Percentiles rank a stretch among this genome's conserved stretches.
Evolutionary conservation across 1,139 yeast species (phyloP).

Genomic region (Sugiyamaella castrensis): DNA sequence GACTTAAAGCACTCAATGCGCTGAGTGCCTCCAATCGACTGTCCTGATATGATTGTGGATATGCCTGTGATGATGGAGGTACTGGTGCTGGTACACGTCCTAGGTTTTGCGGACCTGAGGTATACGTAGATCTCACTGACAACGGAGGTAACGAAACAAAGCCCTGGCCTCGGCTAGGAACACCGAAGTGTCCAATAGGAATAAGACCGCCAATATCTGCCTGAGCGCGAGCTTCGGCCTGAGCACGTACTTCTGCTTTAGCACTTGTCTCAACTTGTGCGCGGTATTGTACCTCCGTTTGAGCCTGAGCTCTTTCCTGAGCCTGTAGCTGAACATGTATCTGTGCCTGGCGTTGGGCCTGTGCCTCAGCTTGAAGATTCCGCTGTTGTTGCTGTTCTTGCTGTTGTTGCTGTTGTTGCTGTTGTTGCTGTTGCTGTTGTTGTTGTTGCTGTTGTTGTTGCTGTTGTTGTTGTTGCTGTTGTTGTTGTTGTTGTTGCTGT

Average conservation of each 20-base stretch:
- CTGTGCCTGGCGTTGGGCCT: background rate
- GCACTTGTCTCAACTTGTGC: background rate
- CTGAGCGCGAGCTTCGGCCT: too few relatives aligned
- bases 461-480: background rate
- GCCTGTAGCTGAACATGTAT: background rate
- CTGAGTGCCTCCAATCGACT: too few relatives aligned
- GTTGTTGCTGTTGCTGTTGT: background rate
- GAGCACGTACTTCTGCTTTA: too few relatives aligned
- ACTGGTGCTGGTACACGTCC: background rate
- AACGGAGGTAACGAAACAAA: slow-evolving; percentile 8
- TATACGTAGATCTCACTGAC: background rate
- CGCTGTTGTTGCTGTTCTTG: background rate
- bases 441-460: background rate
- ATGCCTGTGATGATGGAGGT: background rate
- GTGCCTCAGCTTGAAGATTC: background rate
- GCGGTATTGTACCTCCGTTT: background rate
- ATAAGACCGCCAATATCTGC: too few relatives aligned
- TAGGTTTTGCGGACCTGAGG: background rate
- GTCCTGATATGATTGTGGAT: background rate
- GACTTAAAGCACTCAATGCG: too few relatives aligned
- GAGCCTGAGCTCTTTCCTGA: background rate
- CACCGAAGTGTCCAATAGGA: too few relatives aligned
- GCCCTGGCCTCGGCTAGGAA: too few relatives aligned
- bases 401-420: background rate
- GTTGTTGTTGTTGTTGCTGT: background rate